Percentiles rank a stretch among this genome's conserved stretches.
phyloP scores from a whole-genome alignment of 2,329 filamentous ascomycete species.

The Macrophomina tecta region DNA sequence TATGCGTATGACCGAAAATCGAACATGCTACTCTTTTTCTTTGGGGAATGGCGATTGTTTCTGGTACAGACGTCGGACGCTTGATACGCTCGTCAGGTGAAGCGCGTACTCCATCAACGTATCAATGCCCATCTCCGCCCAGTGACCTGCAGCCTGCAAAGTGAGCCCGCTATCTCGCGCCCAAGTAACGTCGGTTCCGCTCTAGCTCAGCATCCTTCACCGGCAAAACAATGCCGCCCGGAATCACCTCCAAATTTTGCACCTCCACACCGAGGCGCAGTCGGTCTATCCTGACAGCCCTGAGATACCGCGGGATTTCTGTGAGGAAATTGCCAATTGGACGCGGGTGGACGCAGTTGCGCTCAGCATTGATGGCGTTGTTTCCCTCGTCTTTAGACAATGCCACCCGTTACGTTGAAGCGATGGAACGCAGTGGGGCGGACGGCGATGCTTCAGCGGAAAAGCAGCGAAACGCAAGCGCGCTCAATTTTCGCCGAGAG shows the following conservation, averaged over 20 bases:
- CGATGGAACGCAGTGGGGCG: neutral
- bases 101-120: conserved; percentile 1
- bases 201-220: neutral
- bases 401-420: conserved; percentile 16
- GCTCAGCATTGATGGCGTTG: neutral
- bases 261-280: neutral
- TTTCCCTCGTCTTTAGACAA: neutral
- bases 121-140: neutral
- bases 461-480: conserved; percentile 7
- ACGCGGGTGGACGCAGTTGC: neutral
- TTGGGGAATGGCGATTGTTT: neutral
- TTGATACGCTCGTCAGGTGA: neutral
- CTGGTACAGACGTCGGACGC: neutral
- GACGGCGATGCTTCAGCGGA: conserved; percentile 8
- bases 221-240: neutral
- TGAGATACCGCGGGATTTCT: conserved; percentile 9
- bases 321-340: neutral
- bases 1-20: neutral
- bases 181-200: neutral
- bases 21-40: neutral
- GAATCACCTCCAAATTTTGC: neutral
- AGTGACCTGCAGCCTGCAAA: neutral
- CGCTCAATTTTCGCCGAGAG: neutral
- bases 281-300: neutral
- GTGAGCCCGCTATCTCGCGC: neutral